A percentile compares a stretch with the other conserved stretches of the same genome.
phyloP scores from a whole-genome alignment of 169 alveolate species.

The Perkinsus chesapeaki region DNA sequence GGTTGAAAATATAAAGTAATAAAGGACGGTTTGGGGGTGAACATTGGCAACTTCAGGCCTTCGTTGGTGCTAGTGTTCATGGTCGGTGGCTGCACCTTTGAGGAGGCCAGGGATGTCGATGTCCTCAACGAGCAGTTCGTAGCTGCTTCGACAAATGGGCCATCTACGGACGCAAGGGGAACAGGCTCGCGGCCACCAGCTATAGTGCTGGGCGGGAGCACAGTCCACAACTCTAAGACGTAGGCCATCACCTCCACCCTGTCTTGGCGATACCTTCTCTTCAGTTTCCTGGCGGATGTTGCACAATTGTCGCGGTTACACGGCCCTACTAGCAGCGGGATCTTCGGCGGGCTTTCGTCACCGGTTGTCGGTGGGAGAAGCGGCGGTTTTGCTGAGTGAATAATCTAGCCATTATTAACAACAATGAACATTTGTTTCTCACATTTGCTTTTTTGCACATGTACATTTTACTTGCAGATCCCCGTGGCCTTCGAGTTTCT shows the following conservation, averaged over 20 bases:
- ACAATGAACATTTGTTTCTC: too few relatives aligned
- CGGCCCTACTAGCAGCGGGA: not conserved
- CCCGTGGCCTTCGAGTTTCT: too few relatives aligned
- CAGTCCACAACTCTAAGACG: constrained; percentile 31
- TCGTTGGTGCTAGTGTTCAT: constrained; percentile 52
- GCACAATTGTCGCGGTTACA: constrained; percentile 24
- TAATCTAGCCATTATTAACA: too few relatives aligned
- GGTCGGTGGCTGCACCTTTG: constrained; percentile 89
- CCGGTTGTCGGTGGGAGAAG: not conserved
- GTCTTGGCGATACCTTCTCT: not conserved
- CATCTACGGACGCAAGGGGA: not conserved
- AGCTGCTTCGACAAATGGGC: not conserved
- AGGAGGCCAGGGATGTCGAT: constrained; percentile 82
- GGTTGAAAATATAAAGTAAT: not conserved
- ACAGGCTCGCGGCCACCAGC: constrained; percentile 14
- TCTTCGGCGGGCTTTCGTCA: not conserved
- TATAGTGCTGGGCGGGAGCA: constrained; percentile 41
- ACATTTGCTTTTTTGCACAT: not conserved
- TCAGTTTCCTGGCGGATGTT: constrained; percentile 40
- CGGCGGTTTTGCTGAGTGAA: not conserved
- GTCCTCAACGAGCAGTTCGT: constrained; percentile 37
- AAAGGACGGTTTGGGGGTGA: not conserved
- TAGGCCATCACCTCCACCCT: not conserved
- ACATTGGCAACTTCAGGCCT: constrained; percentile 15
- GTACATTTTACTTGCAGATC: too few relatives aligned